Evolutionary conservation across 345 rosid species (phyloP).

Genomic region (Euclidium syriacum): DNA sequence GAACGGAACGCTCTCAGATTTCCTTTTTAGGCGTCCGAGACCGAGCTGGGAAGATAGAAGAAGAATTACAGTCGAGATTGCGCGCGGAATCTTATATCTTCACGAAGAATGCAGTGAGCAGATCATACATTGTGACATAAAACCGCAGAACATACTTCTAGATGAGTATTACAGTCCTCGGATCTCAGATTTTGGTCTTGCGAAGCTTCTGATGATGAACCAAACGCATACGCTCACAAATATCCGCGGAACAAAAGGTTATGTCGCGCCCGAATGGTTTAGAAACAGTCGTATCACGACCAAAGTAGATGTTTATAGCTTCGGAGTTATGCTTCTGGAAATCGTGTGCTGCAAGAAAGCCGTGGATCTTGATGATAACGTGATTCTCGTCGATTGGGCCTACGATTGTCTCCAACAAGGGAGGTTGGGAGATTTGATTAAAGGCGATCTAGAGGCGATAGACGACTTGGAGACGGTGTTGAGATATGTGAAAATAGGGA

Average conservation of each 20-base stretch:
- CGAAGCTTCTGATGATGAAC: slow-evolving; percentile 39
- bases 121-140: slow-evolving; percentile 46
- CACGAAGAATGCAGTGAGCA: slow-evolving; percentile 46
- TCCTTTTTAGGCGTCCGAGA: slow-evolving; percentile 31
- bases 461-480: slow-evolving; percentile 32
- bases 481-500: slow-evolving; percentile 42
- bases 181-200: slow-evolving; percentile 41
- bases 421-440: slow-evolving; percentile 26
- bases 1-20: slow-evolving; percentile 30
- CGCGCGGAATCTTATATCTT: slow-evolving; percentile 39
- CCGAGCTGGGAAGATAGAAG: slow-evolving; percentile 41
- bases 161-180: slow-evolving; percentile 29
- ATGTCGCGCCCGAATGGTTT: slow-evolving; percentile 47
- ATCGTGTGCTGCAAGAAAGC: slow-evolving; percentile 34
- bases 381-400: slow-evolving; percentile 38
- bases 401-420: slow-evolving; percentile 37
- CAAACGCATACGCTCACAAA: slow-evolving; percentile 35
- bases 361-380: slow-evolving; percentile 4
- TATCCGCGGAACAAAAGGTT: slow-evolving; percentile 42
- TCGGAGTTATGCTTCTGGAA: slow-evolving; percentile 34
- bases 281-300: slow-evolving; percentile 31
- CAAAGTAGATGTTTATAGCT: slow-evolving; percentile 35
- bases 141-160: slow-evolving; percentile 46
- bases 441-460: slow-evolving; percentile 37
- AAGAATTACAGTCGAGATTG: slow-evolving; percentile 25